A percentile compares a stretch with the other conserved stretches of the same genome.
Evolutionary conservation across 2,329 filamentous ascomycete genomes (phyloP).

Genomic region (Ceratocystis alfenasii): DNA sequence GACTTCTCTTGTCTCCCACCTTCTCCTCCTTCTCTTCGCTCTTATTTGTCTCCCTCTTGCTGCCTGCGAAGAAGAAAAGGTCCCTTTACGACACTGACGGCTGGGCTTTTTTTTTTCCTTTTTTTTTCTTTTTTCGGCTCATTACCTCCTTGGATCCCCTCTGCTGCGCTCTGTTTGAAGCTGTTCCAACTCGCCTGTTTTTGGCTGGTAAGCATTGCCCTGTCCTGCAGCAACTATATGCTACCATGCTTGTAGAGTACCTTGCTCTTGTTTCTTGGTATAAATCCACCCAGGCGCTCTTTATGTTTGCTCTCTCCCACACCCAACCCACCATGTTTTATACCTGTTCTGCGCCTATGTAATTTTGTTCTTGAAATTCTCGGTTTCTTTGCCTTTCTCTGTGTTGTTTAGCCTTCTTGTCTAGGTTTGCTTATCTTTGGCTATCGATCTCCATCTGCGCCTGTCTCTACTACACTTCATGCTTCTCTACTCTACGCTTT

Average conservation of each 20-base stretch:
- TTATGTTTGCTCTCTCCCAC: not conserved
- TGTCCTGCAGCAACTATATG: not conserved
- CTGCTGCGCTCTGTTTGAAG: not conserved
- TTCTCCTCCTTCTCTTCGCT: not conserved
- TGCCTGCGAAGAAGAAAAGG: too few relatives aligned
- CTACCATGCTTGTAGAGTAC: not conserved
- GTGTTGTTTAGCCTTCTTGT: not conserved
- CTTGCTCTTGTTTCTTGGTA: not conserved
- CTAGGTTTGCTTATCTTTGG: not conserved
- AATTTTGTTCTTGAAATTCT: not conserved
- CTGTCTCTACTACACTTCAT: not conserved
- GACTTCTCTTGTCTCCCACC: not conserved
- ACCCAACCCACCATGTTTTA: slow-evolving; percentile 16
- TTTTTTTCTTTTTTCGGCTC: not conserved
- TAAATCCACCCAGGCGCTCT: not conserved
- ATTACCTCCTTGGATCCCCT: not conserved
- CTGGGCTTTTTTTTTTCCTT: not conserved
- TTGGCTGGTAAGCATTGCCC: not conserved
- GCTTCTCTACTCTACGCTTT: not conserved
- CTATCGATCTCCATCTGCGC: not conserved
- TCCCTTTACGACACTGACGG: too few relatives aligned
- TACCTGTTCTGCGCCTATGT: not conserved
- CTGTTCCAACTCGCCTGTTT: not conserved
- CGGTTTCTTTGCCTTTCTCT: not conserved
- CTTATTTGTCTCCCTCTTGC: not conserved